phyloP scores from a whole-genome alignment of 2,329 filamentous ascomycete species.

The Metarhizium anisopliae region DNA sequence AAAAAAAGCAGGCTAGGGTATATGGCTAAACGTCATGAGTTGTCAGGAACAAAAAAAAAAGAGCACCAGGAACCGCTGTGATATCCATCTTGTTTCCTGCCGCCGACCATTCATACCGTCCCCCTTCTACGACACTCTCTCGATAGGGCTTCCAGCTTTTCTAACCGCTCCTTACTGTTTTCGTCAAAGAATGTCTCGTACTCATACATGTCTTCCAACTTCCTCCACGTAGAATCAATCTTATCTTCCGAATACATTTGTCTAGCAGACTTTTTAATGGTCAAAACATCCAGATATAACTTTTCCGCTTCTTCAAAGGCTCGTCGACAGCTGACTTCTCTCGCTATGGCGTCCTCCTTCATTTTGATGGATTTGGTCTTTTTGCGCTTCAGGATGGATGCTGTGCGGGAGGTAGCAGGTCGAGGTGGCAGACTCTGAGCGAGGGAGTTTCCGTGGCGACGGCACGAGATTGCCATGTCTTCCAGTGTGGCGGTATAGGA shows the following conservation, averaged over 20 bases:
- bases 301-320: slow-evolving; percentile 16
- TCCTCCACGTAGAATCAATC: slow-evolving; percentile 13
- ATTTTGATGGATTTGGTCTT: neutral
- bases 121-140: slow-evolving; percentile 9
- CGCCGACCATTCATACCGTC: slow-evolving; percentile 2
- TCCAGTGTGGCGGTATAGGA: slow-evolving; percentile 15
- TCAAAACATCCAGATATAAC: slow-evolving; percentile 16
- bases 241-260: slow-evolving; percentile 15
- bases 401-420: neutral
- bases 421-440: neutral
- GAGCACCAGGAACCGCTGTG: neutral
- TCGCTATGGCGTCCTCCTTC: slow-evolving; percentile 7
- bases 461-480: slow-evolving; percentile 12
- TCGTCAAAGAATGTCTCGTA: slow-evolving; percentile 16
- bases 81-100: neutral
- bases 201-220: slow-evolving; percentile 20
- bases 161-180: slow-evolving; percentile 12
- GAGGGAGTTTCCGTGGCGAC: slow-evolving; percentile 1
- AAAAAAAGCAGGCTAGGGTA: neutral
- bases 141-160: slow-evolving; percentile 1
- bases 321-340: slow-evolving; percentile 5
- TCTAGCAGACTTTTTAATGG: slow-evolving; percentile 13
- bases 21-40: neutral
- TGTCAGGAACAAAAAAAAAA: neutral
- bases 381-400: neutral